Evolutionary conservation across 805 yeast genomes (phyloP), one percentile per base, ranked within the genome.

Genomic region (Yamadazyma tumulicola): DNA sequence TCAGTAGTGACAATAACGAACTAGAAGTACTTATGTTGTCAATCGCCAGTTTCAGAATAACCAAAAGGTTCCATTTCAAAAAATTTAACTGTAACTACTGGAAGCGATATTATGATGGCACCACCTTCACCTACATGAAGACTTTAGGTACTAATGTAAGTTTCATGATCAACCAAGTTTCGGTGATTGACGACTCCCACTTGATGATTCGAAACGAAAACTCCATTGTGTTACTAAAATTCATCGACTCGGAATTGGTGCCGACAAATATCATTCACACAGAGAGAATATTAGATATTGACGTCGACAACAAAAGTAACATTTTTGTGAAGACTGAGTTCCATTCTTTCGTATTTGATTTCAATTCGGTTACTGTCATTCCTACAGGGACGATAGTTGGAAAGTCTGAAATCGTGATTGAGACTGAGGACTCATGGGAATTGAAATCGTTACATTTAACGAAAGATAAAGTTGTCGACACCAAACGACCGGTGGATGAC

Each of bases 1-100:
- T 35, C 7, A 37, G 43, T 18, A 14, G 19, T 9, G 38, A 28
- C 8, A 6, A 5, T 7, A 22, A 22, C 9, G 31, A 33, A 9
- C 31, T 45, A 8, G 48, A 46, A 23, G 9, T 46, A 11, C 12
- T 46, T 6, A 35, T 46, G 3, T 15, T 48, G 1, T 48, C 51
- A 1, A 35, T 41, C 9, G 34, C 34, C 7, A 37, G 42, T 10
- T 39, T 48, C 20, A 21, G 43, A 28, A 36, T 48, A 4, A 29
- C 38, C 10, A 29, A 31, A 23, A 39, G 36, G 12, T 20, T 35
- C 7, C 31, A 13, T 3, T 19, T 40, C 4, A 16, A 30, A 11
- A 21, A 24, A 9, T 29, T 34, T 13, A 26, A 18, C 6, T 35
- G 33, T 11, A 26, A 12, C 20, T 24, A 34, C 2, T 45, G 47